Evolutionary conservation across 352 stramenopile species (phyloP), one percentile per base, ranked within the genome.

Genomic region (Thraustotheca clavata): DNA sequence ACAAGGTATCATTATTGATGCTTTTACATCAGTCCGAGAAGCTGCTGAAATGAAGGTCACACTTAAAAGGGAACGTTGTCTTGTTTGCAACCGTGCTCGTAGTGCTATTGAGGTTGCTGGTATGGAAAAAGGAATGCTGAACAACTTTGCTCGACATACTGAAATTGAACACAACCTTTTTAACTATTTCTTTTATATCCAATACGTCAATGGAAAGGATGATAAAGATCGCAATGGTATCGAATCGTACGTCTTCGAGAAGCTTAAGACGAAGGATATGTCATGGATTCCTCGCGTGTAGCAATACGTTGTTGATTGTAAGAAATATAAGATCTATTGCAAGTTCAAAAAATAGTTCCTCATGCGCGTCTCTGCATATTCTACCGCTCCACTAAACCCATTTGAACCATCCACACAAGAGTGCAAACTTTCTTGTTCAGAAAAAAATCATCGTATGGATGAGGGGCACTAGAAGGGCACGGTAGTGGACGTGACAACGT

Each of bases 111-210:
- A 65, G 38, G 8, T 65, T 11, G 57, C 46, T 20, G 57, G 57
- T 1, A 43, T 65, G 35, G 57, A 65, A 32, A 55, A 40, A 18
- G 57, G 57, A 2, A 33, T 55, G 8, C 57, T 65, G 41, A 54
- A 65, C 57, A 65, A 65, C 41, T 65, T 65, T 54, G 29, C 16
- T 32, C 36, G 57, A 27, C 57, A 65, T 46, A 65, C 57, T 8
- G 12, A 52, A 32, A 24, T 18, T 14, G 57, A 65, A 24, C 57
- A 65, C 57, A 65, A 65, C 57, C 32, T 65, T 22, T 65, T 55
- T 12, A 26, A 65, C 57, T 65, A 65, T 46, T 65, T 65, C 27
- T 65, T 65, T 22, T 65, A 65, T 46, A 65, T 65, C 57, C 57
- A 65, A 20, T 43, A 43, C 38, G 38, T 43, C 16, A 18, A 20